Conservation (phyloP, 768 basidiomycete species). For the Kwoniella pini region DNA sequence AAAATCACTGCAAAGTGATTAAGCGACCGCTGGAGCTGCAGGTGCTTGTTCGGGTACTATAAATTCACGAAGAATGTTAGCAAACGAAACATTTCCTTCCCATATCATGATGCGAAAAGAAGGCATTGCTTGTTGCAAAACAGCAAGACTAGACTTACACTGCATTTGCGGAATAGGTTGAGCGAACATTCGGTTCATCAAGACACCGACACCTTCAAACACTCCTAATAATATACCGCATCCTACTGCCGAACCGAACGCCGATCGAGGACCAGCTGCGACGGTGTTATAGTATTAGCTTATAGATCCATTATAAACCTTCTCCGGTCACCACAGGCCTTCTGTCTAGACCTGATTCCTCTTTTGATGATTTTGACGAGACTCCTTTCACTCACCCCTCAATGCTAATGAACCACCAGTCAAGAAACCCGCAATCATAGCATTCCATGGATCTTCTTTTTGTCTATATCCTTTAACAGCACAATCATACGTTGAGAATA, state of each 20-base stretch:
- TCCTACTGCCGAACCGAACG: slow-evolving; percentile 86
- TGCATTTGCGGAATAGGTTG: slow-evolving; percentile 54
- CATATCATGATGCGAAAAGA: too few relatives aligned
- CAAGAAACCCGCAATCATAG: slow-evolving; percentile 96
- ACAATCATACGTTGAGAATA: slow-evolving; percentile 99
- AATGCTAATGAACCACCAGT: slow-evolving; percentile 94
- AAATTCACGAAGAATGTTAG: neutral
- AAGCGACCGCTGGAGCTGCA: neutral
- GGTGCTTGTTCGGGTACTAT: neutral
- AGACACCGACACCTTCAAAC: slow-evolving; percentile 74
- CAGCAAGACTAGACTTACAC: slow-evolving; percentile 33
- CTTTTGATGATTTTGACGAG: too few relatives aligned
- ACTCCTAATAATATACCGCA: slow-evolving; percentile 90
- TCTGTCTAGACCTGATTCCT: too few relatives aligned
- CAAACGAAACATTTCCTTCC: neutral
- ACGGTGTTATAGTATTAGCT: too few relatives aligned
- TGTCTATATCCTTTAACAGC: slow-evolving; percentile 95
- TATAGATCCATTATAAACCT: too few relatives aligned
- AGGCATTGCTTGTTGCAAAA: neutral
- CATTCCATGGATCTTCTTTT: slow-evolving; percentile 99
- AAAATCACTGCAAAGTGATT: neutral
- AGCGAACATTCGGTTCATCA: slow-evolving; percentile 77
- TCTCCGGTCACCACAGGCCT: too few relatives aligned
- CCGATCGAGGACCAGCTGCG: slow-evolving; percentile 86
- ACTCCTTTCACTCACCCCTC: slow-evolving; percentile 69